Evolutionary conservation across 139 green algal genomes (phyloP), one percentile per base, ranked within the genome.

Genomic region (Zygnema circumcarinatum): DNA sequence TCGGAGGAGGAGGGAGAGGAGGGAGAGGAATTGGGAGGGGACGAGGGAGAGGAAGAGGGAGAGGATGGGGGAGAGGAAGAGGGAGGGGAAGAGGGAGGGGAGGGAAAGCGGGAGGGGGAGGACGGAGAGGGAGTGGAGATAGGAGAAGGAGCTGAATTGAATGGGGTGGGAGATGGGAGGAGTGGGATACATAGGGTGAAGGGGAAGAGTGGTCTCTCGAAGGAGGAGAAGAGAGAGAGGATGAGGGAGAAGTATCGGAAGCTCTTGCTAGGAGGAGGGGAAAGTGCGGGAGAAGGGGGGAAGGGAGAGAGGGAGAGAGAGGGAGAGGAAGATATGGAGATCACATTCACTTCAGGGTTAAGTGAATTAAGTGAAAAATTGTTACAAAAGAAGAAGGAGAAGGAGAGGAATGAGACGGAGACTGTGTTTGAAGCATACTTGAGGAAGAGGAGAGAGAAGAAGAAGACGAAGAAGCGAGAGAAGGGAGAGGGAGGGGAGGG

Each of bases 351-450:
- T 84, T 62, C 92, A 7, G 96, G 96, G 0, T 85, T 98, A 83
- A 94, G 97, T 85, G 91, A 85, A 29, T 89, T 98, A 67, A 93
- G 93, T 0, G 76, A 94, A 54, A 92, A 93, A 40, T 83, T 98
- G 88, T 54, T 92, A 73, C 92, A 92, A n/a, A 94, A 94, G 79
- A 91, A 90, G 89, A 83, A 90, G 56, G 93, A 95, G 54, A 91
- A 90, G 78, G 88, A 84, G 81, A n/a, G 36, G 25, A 22, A 67
- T 0, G 86, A 89, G 39, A 90, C 84, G 2, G 95, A 98, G 91
- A 97, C 94, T 32, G 95, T 98, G 74, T 97, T 95, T 93, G 92
- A 98, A 2, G 79, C 86, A 3, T 97, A 97, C 86, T 69, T 96
- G 74, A 90, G 92, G 32, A 72, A 89, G 81, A 80, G 83, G 62